Evolutionary conservation across 495 filamentous ascomycete species (phyloP), one percentile per base, ranked within the genome.

Genomic region (Xylaria longipes): DNA sequence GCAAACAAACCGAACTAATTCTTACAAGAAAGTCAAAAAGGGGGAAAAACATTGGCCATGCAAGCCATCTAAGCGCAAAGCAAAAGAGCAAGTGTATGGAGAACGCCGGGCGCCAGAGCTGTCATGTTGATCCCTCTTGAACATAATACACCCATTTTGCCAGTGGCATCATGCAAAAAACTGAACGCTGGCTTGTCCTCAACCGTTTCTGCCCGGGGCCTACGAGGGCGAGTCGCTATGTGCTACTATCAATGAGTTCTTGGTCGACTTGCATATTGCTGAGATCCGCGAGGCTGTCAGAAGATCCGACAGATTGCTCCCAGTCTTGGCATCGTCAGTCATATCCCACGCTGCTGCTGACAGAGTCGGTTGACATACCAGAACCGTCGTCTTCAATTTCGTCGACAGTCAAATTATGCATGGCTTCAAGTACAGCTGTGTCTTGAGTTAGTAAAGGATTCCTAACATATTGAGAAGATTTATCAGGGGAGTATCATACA

Each of bases 301-400:
- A 84, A 56, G 82, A 80, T 46, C 68, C 78, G 54, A 80, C 81
- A 27, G 82, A 84, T 27, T 80, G 79, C 52, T 83, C 83, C 83
- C 83, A 84, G 46, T 84, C 83, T 83, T 73, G 70, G 43, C 64
- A 20, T 73, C 71, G 74, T 80, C 78, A 78, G 83, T 81, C 74
- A 79, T 77, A 81, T 77, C 80, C 45, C 78, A 81, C 54, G 77
- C 77, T 68, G 33, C 77, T 74, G 72, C 79, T 82, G 46, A 78
- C 76, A 67, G 79, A 83, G 72, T 83, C 81, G 76, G 80, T 82
- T 63, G 75, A 84, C 85, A 77, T 85, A 85, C 87, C 87, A 56
- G 86, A 87, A 74, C 80, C 85, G 45, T 89, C 86, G 52, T 88
- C 87, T 70, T 88, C 87, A 63, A 83, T 72, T 43, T 88, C 86